These are phyloP conservation scores for Clarireedia homoeocarpa DNA, from an alignment of 2,329 filamentous ascomycete species.

Conservation along the genomic window DNA sequence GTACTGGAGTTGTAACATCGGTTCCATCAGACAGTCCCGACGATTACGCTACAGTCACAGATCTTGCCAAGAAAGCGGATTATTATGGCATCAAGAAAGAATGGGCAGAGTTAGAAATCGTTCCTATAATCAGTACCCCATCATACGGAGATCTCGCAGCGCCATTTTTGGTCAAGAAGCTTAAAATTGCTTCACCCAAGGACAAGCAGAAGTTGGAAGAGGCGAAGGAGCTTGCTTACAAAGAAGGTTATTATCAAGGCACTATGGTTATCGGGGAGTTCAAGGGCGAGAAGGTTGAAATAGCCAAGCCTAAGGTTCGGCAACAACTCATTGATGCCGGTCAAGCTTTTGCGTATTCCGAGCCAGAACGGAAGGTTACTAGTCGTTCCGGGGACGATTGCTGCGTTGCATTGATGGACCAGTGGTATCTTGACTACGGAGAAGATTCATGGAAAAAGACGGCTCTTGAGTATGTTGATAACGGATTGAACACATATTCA, in stretches of 20 bases:
- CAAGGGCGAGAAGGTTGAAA: slow-evolving; percentile 77
- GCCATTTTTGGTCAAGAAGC: slow-evolving; percentile 73
- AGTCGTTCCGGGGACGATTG: slow-evolving; percentile 88
- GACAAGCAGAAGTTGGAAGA: slow-evolving; percentile 84
- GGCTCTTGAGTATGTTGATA: slow-evolving; percentile 64
- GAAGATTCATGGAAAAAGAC: slow-evolving; percentile 77
- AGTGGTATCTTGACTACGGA: slow-evolving; percentile 98
- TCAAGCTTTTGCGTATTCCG: slow-evolving; percentile 84
- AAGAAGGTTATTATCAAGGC: slow-evolving; percentile 95
- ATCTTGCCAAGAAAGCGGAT: slow-evolving; percentile 89
- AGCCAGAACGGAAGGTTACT: slow-evolving; percentile 84
- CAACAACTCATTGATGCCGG: slow-evolving; percentile 68
- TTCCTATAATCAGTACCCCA: slow-evolving; percentile 84
- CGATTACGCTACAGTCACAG: slow-evolving; percentile 82
- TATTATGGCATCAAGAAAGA: slow-evolving; percentile 96
- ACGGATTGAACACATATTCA: slow-evolving; percentile 73
- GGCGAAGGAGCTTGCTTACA: slow-evolving; percentile 94
- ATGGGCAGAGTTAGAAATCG: slow-evolving; percentile 86
- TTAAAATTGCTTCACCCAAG: slow-evolving; percentile 96
- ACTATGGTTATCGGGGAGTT: slow-evolving; percentile 82
- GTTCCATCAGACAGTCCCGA: slow-evolving; percentile 95
- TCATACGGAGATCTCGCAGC: slow-evolving; percentile 81
- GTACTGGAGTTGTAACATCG: slow-evolving; percentile 91
- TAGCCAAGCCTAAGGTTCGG: slow-evolving; percentile 78
- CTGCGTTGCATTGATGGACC: slow-evolving; percentile 85